Evolutionary conservation across 805 yeast genomes (phyloP).

Genomic region (Saccharomycopsis lassenensis): DNA sequence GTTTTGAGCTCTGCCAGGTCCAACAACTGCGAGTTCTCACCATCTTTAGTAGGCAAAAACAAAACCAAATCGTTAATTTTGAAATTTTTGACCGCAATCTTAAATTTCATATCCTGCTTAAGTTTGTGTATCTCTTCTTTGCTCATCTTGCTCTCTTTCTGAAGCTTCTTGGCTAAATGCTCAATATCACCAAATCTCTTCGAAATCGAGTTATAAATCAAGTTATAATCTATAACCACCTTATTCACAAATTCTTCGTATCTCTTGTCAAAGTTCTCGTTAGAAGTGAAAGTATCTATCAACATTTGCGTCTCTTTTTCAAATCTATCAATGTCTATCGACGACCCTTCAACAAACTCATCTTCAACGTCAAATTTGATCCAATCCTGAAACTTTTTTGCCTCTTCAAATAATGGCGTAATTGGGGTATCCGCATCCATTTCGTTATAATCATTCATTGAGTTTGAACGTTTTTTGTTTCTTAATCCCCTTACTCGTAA

Average conservation of each 20-base stretch:
- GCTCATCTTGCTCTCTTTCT: slow-evolving; percentile 53
- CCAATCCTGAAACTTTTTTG: slow-evolving; percentile 37
- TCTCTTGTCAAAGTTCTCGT: slow-evolving; percentile 21
- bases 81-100: slow-evolving; percentile 60
- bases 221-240: slow-evolving; percentile 19
- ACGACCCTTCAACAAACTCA: neutral
- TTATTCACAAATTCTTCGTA: slow-evolving; percentile 20
- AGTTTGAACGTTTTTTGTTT: slow-evolving; percentile 32
- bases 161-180: slow-evolving; percentile 72
- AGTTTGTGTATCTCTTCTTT: slow-evolving; percentile 23
- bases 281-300: slow-evolving; percentile 19
- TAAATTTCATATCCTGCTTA: slow-evolving; percentile 30
- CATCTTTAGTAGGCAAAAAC: slow-evolving; percentile 68
- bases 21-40: slow-evolving; percentile 21
- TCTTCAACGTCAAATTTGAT: slow-evolving; percentile 21
- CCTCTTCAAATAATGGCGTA: slow-evolving; percentile 25
- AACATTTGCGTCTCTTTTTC: slow-evolving; percentile 8
- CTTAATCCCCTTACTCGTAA: slow-evolving; percentile 74
- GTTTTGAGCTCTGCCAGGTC: no score
- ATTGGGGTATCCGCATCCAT: slow-evolving; percentile 28
- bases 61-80: slow-evolving; percentile 67
- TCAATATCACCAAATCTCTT: slow-evolving; percentile 86
- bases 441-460: no score
- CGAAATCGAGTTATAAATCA: slow-evolving; percentile 37
- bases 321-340: slow-evolving; percentile 13